phyloP scores from a whole-genome alignment of 202 grass and related monocot genomes.

The Bolboschoenoplectus hybrid region DNA sequence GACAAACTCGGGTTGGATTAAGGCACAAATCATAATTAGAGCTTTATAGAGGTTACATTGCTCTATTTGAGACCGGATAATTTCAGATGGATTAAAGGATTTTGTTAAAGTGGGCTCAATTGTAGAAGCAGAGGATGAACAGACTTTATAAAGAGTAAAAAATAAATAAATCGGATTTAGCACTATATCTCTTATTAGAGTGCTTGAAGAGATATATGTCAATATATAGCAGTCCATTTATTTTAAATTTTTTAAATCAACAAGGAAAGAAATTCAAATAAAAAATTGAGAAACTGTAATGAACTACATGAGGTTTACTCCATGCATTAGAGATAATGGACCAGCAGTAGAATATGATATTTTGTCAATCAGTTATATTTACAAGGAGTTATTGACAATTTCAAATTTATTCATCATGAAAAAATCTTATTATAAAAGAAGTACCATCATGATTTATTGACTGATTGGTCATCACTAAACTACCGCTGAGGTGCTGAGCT shows the following conservation, averaged over 20 bases:
- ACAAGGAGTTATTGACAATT: neutral
- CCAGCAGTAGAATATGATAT: neutral
- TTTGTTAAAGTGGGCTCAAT: neutral
- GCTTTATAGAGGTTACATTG: neutral
- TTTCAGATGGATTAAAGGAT: neutral
- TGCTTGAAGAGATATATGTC: neutral
- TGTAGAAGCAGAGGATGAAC: neutral
- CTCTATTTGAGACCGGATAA: neutral
- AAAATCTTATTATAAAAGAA: neutral
- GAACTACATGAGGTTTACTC: neutral
- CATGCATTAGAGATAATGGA: neutral
- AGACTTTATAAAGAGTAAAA: neutral
- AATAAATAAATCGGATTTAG: neutral
- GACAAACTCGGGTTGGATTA: conserved; percentile 4
- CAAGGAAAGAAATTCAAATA: neutral
- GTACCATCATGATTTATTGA: neutral
- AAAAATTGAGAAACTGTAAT: neutral
- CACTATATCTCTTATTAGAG: neutral
- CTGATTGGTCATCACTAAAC: neutral
- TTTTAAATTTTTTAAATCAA: neutral
- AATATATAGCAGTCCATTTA: neutral
- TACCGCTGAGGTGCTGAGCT: neutral
- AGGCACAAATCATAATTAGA: conserved; percentile 19
- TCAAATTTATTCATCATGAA: neutral
- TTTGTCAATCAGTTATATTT: neutral